Evolutionary conservation across 2,329 filamentous ascomycete species (phyloP).

Genomic region (Fusarium falciforme): DNA sequence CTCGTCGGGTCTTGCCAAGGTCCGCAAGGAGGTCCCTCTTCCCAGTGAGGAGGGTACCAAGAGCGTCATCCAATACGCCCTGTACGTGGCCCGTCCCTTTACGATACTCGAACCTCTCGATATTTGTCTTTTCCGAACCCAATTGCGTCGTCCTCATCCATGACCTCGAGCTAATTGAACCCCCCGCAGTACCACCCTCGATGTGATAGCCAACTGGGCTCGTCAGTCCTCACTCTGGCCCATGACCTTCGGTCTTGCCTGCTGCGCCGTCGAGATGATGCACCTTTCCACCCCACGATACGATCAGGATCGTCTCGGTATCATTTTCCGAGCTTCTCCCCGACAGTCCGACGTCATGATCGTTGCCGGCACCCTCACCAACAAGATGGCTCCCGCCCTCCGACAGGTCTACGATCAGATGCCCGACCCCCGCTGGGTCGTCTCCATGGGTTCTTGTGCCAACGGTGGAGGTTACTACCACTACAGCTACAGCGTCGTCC

Average conservation of each 20-base stretch:
- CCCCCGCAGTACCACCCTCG: constrained; percentile 74
- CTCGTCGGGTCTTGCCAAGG: constrained; percentile 63
- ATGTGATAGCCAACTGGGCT: constrained; percentile 85
- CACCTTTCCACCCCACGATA: constrained; percentile 88
- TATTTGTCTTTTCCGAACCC: not conserved
- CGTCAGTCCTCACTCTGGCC: constrained; percentile 89
- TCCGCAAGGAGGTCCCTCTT: constrained; percentile 78
- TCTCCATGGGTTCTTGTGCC: constrained; percentile 85
- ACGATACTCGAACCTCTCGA: not conserved
- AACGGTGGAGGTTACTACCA: constrained; percentile 90
- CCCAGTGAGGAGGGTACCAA: constrained; percentile 84
- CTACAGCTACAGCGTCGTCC: constrained; percentile 82
- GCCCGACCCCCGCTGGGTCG: constrained; percentile 89
- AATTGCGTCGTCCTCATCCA: not conserved
- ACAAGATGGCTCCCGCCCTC: constrained; percentile 95
- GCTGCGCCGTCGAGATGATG: constrained; percentile 95
- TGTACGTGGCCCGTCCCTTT: constrained; percentile 68
- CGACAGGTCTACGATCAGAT: constrained; percentile 96
- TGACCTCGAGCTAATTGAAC: constrained; percentile 1
- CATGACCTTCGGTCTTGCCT: constrained; percentile 88
- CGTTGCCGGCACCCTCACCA: constrained; percentile 90
- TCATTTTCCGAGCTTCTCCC: constrained; percentile 90
- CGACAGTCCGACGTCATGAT: constrained; percentile 95
- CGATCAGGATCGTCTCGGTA: constrained; percentile 88
- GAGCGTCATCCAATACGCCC: constrained; percentile 84